Evolutionary conservation across 768 basidiomycete genomes (phyloP), one percentile per base, ranked within the genome.

Genomic region (Rhodotorula babjevae): DNA sequence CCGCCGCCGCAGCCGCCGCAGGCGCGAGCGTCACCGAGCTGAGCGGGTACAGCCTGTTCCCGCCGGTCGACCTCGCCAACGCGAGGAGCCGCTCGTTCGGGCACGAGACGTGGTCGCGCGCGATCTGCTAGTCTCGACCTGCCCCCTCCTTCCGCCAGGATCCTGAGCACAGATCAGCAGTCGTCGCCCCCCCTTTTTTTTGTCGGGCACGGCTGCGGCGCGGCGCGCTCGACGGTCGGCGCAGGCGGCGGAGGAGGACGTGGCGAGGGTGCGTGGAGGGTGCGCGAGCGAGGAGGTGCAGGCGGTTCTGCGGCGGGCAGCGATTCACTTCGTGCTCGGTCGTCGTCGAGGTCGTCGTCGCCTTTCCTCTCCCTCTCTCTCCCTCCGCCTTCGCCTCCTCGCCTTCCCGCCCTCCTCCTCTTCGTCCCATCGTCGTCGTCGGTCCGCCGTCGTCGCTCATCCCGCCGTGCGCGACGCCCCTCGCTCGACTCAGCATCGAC

Each of bases 1-100:
- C 56, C 6, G 52, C n/a, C 2, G 53, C 53, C 14, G 27, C 53
- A 1, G 27, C 53, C 47, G 65, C 53, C 47, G 65, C 62, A 1
- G 50, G 53, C n/a, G 53, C 46, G 59, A 55, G 21, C 36, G 50
- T 52, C 11, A 33, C 61, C 25, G 64, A 61, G n/a, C 12, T 18
- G 55, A 44, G 52, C 46, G 49, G 49, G 33, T 27, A 55, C 55
- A 56, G 58, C 21, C 71, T 72, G 44, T 61, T 72, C 63, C 71
- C 62, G 33, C 71, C 71, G n/a, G 62, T 67, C 53, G 64, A 64
- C 44, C 44, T 68, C 58, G 62, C 57, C 63, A 40, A 53, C 23
- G 40, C 67, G 16, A 42, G 67, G 42, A 31, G 63, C 12, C n/a
- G 71, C 1, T 72, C 71, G 46, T 72, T 72, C 59, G 71, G 71